phyloP scores from a whole-genome alignment of 352 stramenopile species.

The Phytophthora multivora region DNA sequence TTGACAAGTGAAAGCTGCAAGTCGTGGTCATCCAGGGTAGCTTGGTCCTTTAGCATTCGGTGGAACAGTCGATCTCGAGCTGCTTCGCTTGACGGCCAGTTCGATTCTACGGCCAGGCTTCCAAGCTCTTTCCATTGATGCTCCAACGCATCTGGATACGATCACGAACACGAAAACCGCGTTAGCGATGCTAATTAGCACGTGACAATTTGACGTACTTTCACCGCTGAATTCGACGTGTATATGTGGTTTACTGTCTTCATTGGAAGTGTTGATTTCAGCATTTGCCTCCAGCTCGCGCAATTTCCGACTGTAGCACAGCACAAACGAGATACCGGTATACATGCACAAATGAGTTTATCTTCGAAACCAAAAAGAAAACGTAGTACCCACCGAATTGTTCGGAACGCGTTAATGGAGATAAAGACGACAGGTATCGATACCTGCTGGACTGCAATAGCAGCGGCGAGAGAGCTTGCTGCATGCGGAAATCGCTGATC shows the following conservation, averaged over 20 bases:
- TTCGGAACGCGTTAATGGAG: conserved; percentile 36
- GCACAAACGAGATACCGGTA: too few relatives aligned
- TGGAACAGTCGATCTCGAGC: conserved; percentile 64
- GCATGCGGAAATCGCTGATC: conserved; percentile 37
- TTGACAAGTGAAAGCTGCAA: conserved; percentile 45
- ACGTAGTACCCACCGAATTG: conserved; percentile 26
- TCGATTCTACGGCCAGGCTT: conserved; percentile 44
- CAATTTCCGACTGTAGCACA: conserved; percentile 26
- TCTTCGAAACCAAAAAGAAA: not conserved
- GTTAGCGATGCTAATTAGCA: not conserved
- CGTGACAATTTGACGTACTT: conserved; percentile 44
- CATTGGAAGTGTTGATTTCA: conserved; percentile 1
- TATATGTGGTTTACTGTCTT: conserved; percentile 41
- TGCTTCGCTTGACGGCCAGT: conserved; percentile 56
- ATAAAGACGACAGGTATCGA: conserved; percentile 60
- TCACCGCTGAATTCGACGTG: conserved; percentile 68
- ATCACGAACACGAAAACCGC: not conserved
- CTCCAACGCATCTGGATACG: conserved; percentile 48
- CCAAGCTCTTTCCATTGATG: conserved; percentile 72
- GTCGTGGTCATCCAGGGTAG: conserved; percentile 44
- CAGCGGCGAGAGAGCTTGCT: conserved; percentile 19
- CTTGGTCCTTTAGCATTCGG: conserved; percentile 77
- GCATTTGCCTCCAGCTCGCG: conserved; percentile 20
- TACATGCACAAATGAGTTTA: not conserved
- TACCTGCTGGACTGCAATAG: conserved; percentile 27